These are phyloP conservation scores for Salix exigua DNA, from an alignment of 345 rosid genomes.

Conservation along the genomic window DNA sequence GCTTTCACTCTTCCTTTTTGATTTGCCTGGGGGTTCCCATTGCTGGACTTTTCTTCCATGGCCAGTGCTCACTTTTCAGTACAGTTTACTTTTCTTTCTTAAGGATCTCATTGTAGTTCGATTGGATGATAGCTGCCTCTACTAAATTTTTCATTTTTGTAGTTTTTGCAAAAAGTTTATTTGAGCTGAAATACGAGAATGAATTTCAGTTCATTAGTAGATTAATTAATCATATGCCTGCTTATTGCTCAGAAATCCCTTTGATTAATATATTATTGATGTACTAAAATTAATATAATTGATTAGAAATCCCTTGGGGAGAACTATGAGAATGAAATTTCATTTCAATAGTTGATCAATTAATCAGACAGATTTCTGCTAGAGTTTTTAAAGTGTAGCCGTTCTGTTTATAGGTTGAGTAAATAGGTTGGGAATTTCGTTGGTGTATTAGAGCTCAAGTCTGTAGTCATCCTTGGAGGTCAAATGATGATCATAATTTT, in stretches of 20 bases:
- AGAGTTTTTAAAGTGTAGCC: neutral
- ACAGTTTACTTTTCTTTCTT: neutral
- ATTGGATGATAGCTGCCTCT: neutral
- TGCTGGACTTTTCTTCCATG: neutral
- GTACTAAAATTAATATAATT: too few relatives aligned
- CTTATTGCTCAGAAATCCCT: too few relatives aligned
- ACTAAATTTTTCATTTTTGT: neutral
- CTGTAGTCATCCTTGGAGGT: neutral
- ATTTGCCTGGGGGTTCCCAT: neutral
- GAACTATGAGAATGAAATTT: too few relatives aligned
- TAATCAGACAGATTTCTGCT: too few relatives aligned
- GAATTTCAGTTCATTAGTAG: too few relatives aligned
- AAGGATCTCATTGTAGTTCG: neutral
- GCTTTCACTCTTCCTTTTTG: slow-evolving; percentile 3
- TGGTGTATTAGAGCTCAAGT: neutral
- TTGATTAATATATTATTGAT: too few relatives aligned
- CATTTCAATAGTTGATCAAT: neutral
- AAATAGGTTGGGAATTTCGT: neutral
- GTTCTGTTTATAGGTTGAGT: neutral
- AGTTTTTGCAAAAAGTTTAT: neutral
- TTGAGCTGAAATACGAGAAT: neutral
- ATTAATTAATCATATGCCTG: too few relatives aligned
- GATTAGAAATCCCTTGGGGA: too few relatives aligned
- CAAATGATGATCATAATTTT: neutral
- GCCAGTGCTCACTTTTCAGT: neutral